These are phyloP conservation scores for Verticillium dahliae DNA, from an alignment of 2,329 filamentous ascomycete genomes.

Conservation along the genomic window DNA sequence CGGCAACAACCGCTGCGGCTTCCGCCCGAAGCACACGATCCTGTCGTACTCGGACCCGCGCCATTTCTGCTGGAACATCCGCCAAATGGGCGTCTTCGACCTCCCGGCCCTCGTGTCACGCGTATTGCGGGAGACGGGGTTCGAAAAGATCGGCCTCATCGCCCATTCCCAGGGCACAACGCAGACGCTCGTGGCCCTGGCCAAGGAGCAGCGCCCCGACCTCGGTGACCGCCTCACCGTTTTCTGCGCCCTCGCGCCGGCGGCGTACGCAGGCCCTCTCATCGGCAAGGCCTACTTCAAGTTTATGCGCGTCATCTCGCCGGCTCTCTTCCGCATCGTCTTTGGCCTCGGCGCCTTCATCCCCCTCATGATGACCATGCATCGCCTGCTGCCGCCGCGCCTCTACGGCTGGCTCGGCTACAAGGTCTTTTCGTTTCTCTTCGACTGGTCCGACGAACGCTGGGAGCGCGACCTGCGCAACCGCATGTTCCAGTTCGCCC, in stretches of 20 bases:
- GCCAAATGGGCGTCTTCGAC: constrained; percentile 88
- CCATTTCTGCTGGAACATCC: constrained; percentile 97
- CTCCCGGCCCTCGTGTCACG: constrained; percentile 73
- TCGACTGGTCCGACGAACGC: constrained; percentile 76
- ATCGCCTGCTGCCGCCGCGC: constrained; percentile 54
- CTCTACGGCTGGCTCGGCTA: constrained; percentile 82
- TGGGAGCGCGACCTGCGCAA: constrained; percentile 78
- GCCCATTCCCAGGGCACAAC: constrained; percentile 91
- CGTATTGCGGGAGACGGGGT: constrained; percentile 76
- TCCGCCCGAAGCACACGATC: constrained; percentile 67
- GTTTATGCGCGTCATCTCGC: constrained; percentile 78
- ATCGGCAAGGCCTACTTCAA: constrained; percentile 87
- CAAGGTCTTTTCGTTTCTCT: constrained; percentile 81
- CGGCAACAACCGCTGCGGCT: constrained; percentile 87
- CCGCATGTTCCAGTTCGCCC: constrained; percentile 87
- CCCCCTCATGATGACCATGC: constrained; percentile 86
- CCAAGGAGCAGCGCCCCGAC: constrained; percentile 83
- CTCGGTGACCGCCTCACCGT: constrained; percentile 77
- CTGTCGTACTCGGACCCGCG: constrained; percentile 71
- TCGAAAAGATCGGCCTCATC: constrained; percentile 74
- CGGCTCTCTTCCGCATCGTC: constrained; percentile 67
- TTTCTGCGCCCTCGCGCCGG: constrained; percentile 86
- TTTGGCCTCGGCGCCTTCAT: constrained; percentile 95
- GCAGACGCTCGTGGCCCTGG: constrained; percentile 78
- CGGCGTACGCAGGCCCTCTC: constrained; percentile 80